Evolutionary conservation across 2,329 filamentous ascomycete species (phyloP).

Genomic region (Colletotrichum sojae): DNA sequence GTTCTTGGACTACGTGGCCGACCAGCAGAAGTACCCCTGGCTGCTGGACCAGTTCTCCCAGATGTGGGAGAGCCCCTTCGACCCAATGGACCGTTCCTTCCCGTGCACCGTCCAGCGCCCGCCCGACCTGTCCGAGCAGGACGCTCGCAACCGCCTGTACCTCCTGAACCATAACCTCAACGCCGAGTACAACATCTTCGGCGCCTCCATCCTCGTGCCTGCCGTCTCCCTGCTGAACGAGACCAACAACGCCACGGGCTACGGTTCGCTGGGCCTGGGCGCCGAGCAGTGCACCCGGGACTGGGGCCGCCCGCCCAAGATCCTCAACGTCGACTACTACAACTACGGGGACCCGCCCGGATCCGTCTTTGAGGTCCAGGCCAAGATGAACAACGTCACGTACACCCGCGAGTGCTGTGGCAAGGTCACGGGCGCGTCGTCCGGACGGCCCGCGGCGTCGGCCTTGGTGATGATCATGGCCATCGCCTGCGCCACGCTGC

Average conservation of each 20-base stretch:
- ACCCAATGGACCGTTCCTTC: conserved; percentile 74
- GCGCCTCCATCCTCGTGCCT: conserved; percentile 76
- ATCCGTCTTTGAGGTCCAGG: conserved; percentile 83
- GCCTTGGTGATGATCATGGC: conserved; percentile 25
- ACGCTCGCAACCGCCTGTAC: conserved; percentile 77
- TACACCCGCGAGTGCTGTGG: conserved; percentile 75
- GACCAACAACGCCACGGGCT: conserved; percentile 78
- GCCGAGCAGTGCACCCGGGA: conserved; percentile 71
- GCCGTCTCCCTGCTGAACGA: conserved; percentile 78
- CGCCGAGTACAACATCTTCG: conserved; percentile 78
- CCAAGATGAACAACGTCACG: conserved; percentile 78
- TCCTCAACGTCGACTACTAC: conserved; percentile 89
- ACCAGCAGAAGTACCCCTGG: conserved; percentile 85
- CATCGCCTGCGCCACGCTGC: conserved; percentile 33
- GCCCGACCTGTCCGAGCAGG: conserved; percentile 69
- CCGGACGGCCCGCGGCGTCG: conserved; percentile 8
- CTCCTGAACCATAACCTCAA: conserved; percentile 95
- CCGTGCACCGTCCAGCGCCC: conserved; percentile 86
- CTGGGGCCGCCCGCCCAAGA: conserved; percentile 81
- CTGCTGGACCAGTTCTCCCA: conserved; percentile 90
- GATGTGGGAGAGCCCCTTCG: conserved; percentile 93
- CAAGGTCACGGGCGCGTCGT: conserved; percentile 45
- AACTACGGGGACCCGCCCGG: conserved; percentile 77
- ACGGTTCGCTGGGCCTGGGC: conserved; percentile 76
- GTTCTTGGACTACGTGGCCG: conserved; percentile 88